phyloP scores from a whole-genome alignment of 2,329 filamentous ascomycete genomes.

The Monosporascus sp. region DNA sequence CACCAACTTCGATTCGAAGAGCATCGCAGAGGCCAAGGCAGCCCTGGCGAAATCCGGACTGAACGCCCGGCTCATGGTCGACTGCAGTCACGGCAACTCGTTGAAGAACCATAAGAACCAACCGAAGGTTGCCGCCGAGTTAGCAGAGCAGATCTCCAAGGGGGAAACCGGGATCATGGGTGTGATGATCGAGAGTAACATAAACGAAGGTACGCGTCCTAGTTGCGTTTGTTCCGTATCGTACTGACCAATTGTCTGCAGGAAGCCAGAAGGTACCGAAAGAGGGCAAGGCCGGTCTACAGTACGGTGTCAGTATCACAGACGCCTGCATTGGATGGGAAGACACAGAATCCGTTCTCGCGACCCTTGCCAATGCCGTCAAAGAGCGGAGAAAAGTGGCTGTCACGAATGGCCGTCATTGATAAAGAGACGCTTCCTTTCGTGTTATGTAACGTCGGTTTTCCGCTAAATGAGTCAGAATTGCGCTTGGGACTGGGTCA shows the following conservation, averaged over 20 bases:
- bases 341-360: conserved; percentile 75
- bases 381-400: conserved; percentile 58
- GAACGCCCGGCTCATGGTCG: conserved; percentile 81
- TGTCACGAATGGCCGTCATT: conserved; percentile 21
- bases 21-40: conserved; percentile 76
- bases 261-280: conserved; percentile 86
- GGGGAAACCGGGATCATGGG: conserved; percentile 90
- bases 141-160: conserved; percentile 78
- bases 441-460: no score
- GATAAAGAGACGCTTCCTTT: neutral
- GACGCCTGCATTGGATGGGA: conserved; percentile 96
- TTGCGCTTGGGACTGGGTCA: neutral
- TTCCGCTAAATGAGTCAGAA: no score
- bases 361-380: conserved; percentile 73
- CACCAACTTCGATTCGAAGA: conserved; percentile 86
- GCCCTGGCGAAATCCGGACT: conserved; percentile 71
- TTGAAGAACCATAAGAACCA: conserved; percentile 97
- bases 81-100: conserved; percentile 96
- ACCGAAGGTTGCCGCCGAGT: conserved; percentile 76
- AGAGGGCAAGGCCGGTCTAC: conserved; percentile 76
- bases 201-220: conserved; percentile 70
- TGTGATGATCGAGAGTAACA: conserved; percentile 98
- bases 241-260: conserved; percentile 29
- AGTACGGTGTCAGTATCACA: conserved; percentile 94
- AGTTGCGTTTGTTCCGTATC: neutral